Base-by-base conservation (phyloP, 768 basidiomycete species). In the Lepiota venenata region DNA sequence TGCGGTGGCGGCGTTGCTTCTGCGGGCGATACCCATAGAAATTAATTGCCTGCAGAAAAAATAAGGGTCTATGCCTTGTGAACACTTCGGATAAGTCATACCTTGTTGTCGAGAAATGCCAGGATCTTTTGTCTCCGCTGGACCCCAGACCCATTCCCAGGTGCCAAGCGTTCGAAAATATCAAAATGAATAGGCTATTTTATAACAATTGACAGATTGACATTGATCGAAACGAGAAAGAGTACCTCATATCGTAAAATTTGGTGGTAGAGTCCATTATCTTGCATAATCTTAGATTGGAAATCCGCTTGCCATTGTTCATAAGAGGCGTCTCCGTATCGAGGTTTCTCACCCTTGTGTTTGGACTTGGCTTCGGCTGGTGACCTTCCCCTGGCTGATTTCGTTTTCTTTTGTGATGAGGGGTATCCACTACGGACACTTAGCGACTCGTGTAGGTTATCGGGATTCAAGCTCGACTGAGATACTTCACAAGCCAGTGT, bases 211-310 rank as follows among this genome's bases (percentile, higher is more conserved):
- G 46, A 42, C 5, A 51, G 21, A 40, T 44, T 57, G 48, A 51
- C 9, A 21, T 8, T 20, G 14, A 5, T 25, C 5, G 10, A 35
- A 18, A 21, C 16, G 20, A 29, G 8, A 16, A 36, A 29, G 47
- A 75, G 21, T 56, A 84, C 85, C 74, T 89, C 85, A 62, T 83
- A 86, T 22, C 85, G 82, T 58, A 89, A 64, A 56, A 89, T 75
- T 37, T 81, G 78, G 35, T 74, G 63, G 62, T 86, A 69, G 5
- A 89, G 69, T 43, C 68, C 68, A 11, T 61, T 64, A 65, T 87
- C 74, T 47, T 66, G 58, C 2, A 74, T 49, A 50, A 87, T 79
- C 40, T 66, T 67, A 1, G 64, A 64, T 61, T 64, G 75, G 58
- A 85, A 64, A 47, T 62, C 61, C 11, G 61, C 46, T 58, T 79